Evolutionary conservation across 2,329 filamentous ascomycete species (phyloP).

Genomic region (Dothistroma pini): DNA sequence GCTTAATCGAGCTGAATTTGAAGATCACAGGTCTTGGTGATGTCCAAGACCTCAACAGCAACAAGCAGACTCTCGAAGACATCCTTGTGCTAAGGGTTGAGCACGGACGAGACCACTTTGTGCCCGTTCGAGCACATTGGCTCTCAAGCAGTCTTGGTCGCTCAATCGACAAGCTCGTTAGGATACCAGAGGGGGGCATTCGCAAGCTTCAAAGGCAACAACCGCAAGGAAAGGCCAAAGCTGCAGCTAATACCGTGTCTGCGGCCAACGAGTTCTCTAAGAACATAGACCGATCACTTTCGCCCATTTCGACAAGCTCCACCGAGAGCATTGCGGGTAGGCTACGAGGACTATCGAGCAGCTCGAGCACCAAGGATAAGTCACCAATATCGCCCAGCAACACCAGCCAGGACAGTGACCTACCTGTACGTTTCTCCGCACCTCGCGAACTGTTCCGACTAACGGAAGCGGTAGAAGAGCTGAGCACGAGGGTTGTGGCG

Average conservation of each 20-base stretch:
- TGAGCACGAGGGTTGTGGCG: slow-evolving; percentile 56
- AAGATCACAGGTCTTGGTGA: slow-evolving; percentile 62
- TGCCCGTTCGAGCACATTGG: slow-evolving; percentile 77
- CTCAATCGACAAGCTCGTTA: slow-evolving; percentile 82
- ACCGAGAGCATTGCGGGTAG: slow-evolving; percentile 4
- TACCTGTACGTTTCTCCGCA: slow-evolving; percentile 68
- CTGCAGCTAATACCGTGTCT: slow-evolving; percentile 14
- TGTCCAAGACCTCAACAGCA: slow-evolving; percentile 68
- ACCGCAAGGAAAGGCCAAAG: slow-evolving; percentile 32
- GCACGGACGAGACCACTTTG: slow-evolving; percentile 85
- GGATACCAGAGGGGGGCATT: slow-evolving; percentile 73
- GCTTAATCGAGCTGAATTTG: slow-evolving; percentile 64
- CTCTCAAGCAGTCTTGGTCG: slow-evolving; percentile 76
- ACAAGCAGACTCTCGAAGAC: slow-evolving; percentile 66
- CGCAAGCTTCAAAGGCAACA: slow-evolving; percentile 64
- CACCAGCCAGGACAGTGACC: slow-evolving; percentile 20
- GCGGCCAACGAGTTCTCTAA: slow-evolving; percentile 16
- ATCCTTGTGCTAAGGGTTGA: slow-evolving; percentile 81
- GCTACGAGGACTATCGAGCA: slow-evolving; percentile 2
- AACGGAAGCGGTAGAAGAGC: slow-evolving; percentile 70
- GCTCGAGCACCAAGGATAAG: slow-evolving; percentile 5
- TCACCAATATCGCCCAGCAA: slow-evolving; percentile 6
- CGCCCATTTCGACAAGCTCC: slow-evolving; percentile 5
- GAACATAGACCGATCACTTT: background rate
- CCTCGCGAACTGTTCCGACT: slow-evolving; percentile 86